These are phyloP conservation scores for Nemophila menziesii DNA, from an alignment of 257 asterid species.

Conservation along the genomic window DNA sequence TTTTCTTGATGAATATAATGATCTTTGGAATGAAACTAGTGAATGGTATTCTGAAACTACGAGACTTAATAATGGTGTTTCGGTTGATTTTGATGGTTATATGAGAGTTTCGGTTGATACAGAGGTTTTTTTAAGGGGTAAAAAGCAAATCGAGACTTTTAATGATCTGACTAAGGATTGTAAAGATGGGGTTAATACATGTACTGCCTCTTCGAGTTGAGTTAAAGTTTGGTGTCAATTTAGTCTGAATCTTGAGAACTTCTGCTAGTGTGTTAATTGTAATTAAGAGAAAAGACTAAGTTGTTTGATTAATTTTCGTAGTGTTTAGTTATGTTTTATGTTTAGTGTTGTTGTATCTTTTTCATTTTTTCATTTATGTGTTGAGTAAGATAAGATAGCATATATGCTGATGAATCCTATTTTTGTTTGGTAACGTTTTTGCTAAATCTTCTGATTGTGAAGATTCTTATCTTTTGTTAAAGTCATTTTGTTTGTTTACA, in stretches of 20 bases:
- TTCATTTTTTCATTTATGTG: not conserved
- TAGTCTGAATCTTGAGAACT: constrained; percentile 3
- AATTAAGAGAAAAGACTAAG: not conserved
- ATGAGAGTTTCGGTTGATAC: constrained; percentile 68
- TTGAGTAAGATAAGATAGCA: not conserved
- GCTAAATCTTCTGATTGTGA: not conserved
- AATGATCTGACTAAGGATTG: constrained; percentile 73
- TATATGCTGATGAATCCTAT: not conserved
- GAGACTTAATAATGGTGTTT: constrained; percentile 46
- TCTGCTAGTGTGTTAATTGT: not conserved
- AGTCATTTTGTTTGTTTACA: no score
- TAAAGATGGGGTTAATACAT: constrained; percentile 60
- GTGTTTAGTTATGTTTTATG: not conserved
- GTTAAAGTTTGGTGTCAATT: constrained; percentile 4
- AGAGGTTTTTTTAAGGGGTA: constrained; percentile 64
- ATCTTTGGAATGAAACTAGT: constrained; percentile 61
- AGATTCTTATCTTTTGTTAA: not conserved
- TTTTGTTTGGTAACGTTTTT: no score
- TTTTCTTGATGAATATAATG: constrained; percentile 59
- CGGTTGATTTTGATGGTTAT: constrained; percentile 78
- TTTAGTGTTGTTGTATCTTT: constrained; percentile 1
- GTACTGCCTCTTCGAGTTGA: constrained; percentile 25
- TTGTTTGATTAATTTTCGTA: not conserved
- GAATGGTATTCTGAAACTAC: constrained; percentile 67
- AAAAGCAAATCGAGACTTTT: constrained; percentile 73